These are phyloP conservation scores for Fragaria ananassa DNA, from an alignment of 306 rosid genomes.

Conservation along the genomic window DNA sequence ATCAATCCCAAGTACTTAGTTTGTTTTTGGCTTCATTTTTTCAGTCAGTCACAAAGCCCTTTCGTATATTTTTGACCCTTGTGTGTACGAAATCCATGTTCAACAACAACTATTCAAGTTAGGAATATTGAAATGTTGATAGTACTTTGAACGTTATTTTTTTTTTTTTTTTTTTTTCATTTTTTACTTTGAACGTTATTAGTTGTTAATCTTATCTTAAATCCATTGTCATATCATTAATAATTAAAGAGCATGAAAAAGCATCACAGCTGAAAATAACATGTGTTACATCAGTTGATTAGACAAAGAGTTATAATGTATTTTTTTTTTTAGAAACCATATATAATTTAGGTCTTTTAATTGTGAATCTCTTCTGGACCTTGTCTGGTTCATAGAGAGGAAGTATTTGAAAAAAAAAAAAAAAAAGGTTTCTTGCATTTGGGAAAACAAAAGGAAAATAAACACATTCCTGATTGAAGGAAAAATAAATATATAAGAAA, in stretches of 20 bases:
- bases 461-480: too few species aligned
- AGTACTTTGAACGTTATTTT: neutral
- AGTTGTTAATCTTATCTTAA: neutral
- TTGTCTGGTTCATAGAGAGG: too few species aligned
- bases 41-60: neutral
- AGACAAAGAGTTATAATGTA: neutral
- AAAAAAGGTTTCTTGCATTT: too few species aligned
- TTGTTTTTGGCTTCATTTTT: constrained; percentile 9
- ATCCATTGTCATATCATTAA: neutral
- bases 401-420: too few species aligned
- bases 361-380: fast-evolving
- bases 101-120: constrained; percentile 27
- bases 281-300: neutral
- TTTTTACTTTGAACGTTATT: neutral
- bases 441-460: too few species aligned
- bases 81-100: constrained; percentile 44
- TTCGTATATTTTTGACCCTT: constrained; percentile 19
- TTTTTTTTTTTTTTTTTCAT: too few species aligned
- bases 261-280: neutral
- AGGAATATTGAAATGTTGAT: constrained; percentile 5
- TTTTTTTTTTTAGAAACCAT: too few species aligned
- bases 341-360: neutral
- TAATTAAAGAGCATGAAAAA: neutral
- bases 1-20: constrained; percentile 1
- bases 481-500: too few species aligned